Conservation (phyloP, 768 basidiomycete species). For the Kwoniella pini region DNA sequence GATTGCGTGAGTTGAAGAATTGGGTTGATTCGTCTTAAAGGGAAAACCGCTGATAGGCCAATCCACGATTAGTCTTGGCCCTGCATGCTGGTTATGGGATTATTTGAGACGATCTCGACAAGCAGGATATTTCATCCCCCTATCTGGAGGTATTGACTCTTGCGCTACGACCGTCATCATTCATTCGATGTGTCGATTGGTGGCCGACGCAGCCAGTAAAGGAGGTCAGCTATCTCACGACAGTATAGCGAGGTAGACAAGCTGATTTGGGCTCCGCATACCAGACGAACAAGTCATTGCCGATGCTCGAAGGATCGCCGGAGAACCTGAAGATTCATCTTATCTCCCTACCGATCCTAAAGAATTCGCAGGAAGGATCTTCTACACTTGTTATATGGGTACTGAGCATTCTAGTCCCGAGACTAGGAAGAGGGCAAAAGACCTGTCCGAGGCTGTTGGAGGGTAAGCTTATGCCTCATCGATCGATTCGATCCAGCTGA, state of each 20-base stretch:
- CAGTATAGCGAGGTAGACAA: conserved; percentile 2
- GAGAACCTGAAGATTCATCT: conserved; percentile 74
- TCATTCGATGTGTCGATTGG: conserved; percentile 92
- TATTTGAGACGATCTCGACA: conserved; percentile 90
- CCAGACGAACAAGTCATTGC: conserved; percentile 79
- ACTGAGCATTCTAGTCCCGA: conserved; percentile 91
- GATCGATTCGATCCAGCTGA: neutral
- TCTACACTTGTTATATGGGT: conserved; percentile 99
- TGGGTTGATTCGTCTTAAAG: neutral
- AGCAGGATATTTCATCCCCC: conserved; percentile 91
- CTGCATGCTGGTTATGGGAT: conserved; percentile 99
- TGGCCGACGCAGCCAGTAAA: conserved; percentile 71
- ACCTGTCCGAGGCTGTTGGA: conserved; percentile 83
- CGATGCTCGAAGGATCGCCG: conserved; percentile 85
- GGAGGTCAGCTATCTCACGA: conserved; percentile 61
- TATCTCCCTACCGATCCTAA: conserved; percentile 84
- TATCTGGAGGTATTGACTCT: conserved; percentile 95
- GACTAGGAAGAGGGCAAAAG: conserved; percentile 81
- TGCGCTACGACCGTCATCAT: conserved; percentile 96
- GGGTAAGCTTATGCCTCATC: conserved; percentile 60
- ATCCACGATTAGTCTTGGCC: conserved; percentile 79
- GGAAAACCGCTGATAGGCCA: neutral
- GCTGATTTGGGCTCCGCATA: neutral
- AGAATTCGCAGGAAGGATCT: conserved; percentile 81
- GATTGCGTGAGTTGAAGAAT: conserved; percentile 73